Base-by-base conservation (phyloP, 129 eudicot genomes). In the Ambrosia artemisiifolia region DNA sequence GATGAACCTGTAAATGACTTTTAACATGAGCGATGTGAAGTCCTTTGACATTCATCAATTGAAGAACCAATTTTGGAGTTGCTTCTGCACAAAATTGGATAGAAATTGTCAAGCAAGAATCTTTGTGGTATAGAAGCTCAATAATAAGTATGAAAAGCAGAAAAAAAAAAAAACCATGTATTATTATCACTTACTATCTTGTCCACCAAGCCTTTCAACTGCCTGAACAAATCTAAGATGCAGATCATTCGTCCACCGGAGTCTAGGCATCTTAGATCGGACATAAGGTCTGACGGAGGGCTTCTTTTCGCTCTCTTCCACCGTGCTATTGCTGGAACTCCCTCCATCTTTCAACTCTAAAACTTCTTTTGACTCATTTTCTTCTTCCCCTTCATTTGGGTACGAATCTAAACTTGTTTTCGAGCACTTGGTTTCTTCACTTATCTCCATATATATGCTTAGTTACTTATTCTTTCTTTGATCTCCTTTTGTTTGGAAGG, bases 21-120 rank as follows among this genome's bases (percentile, higher is more conserved):
- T 92, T 92, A 85, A 92, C 97, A 88, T 92, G 96, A 71, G 97
- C 97, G 4, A 92, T 92, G 35, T 85, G 86, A 51, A 92, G 88
- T 74, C 96, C 98, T 71, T 92, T 92, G 80, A 92, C 70, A 75
- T 89, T 83, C 98, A 92, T 92, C 74, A 89, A 50, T 42, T 92
- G 96, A 72, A 92, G 94, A 84, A 92, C 98, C 66, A 89, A 72
- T 79, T 92, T 92, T 36, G 98, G 98, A 42, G 98, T 92, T 51
- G 98, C 96, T 85, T 88, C 98, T 92, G 76, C 80, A 69, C 38
- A 83, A 70, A 78, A 70, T 20, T 13, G 44, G 72, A 34, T 8
- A 9, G 20, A 59, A n/a, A 62, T 20, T 7, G 13, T 65, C 55
- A 67, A 35, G 43, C 32, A 62, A 20, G 48, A 36, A 11, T 30